Percentiles rank a stretch among this genome's conserved stretches.
Conservation (phyloP, 176 grass and related monocot species). For the Poa annua region DNA sequence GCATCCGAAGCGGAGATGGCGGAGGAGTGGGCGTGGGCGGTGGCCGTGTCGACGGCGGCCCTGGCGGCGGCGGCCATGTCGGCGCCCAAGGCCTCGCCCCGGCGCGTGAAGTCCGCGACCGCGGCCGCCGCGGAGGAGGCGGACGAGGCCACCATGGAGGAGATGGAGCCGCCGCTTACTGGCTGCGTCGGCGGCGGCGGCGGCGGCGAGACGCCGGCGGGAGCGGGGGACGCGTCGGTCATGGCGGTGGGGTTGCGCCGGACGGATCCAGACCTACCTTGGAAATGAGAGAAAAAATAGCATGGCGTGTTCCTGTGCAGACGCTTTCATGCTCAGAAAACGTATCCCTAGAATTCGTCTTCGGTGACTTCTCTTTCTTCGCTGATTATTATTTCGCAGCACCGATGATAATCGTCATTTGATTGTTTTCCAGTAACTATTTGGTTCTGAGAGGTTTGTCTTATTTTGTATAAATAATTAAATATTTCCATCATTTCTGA, state of each 20-base stretch:
- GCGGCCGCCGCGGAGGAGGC: constrained; percentile 40
- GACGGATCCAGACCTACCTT: constrained; percentile 16
- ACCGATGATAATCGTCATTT: too few relatives aligned
- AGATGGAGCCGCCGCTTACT: constrained; percentile 41
- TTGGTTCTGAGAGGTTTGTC: too few relatives aligned
- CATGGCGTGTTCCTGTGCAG: fast-evolving
- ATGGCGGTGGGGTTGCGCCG: constrained; percentile 34
- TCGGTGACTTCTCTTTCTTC: too few relatives aligned
- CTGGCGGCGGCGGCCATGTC: constrained; percentile 48
- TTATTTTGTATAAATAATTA: too few relatives aligned
- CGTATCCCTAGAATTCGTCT: neutral
- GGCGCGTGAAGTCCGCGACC: constrained; percentile 44
- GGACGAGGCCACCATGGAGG: constrained; percentile 55
- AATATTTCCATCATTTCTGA: too few relatives aligned
- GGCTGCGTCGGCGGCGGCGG: neutral
- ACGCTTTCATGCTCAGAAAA: neutral
- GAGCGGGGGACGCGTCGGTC: constrained; percentile 36
- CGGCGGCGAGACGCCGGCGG: constrained; percentile 43
- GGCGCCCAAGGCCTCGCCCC: constrained; percentile 50
- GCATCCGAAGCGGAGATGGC: constrained; percentile 35
- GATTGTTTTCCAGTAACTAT: too few relatives aligned
- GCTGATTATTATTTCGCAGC: too few relatives aligned
- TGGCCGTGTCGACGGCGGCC: constrained; percentile 39
- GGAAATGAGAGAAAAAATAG: neutral
- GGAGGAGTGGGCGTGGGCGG: constrained; percentile 35